Evolutionary conservation across 2,329 filamentous ascomycete species (phyloP).

Genomic region (Diaporthe sp.): DNA sequence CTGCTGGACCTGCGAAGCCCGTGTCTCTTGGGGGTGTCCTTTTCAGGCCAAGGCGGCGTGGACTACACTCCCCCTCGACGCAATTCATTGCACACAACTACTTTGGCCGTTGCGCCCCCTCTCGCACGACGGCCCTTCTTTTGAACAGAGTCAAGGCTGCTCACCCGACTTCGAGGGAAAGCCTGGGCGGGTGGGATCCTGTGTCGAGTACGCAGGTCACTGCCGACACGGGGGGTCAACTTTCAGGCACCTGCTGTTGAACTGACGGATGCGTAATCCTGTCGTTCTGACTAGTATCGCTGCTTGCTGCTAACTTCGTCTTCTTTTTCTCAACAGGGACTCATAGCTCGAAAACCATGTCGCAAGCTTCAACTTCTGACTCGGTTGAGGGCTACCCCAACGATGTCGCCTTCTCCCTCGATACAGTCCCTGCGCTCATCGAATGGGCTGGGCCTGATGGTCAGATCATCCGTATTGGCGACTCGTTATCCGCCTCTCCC

Average conservation of each 20-base stretch:
- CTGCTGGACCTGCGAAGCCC: constrained; percentile 18
- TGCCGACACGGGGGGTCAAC: constrained; percentile 21
- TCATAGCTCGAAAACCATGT: not conserved
- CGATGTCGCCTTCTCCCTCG: not conserved
- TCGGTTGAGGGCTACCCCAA: not conserved
- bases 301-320: not conserved
- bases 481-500: not conserved
- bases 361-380: not conserved
- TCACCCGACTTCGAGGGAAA: not conserved
- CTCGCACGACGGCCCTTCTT: not conserved
- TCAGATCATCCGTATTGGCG: not conserved
- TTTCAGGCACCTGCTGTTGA: constrained; percentile 8
- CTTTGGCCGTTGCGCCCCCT: not conserved
- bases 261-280: constrained; percentile 16
- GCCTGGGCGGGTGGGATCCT: constrained; percentile 23
- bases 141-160: constrained; percentile 6
- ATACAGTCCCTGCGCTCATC: not conserved
- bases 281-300: not conserved
- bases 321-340: not conserved
- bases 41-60: constrained; percentile 21
- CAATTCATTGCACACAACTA: not conserved
- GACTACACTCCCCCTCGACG: not conserved
- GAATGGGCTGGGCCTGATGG: not conserved
- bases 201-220: constrained; percentile 18
- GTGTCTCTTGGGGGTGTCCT: constrained; percentile 18